These are phyloP conservation scores for Chlorella variabilis DNA, from an alignment of 163 green algal species.

Conservation along the genomic window DNA sequence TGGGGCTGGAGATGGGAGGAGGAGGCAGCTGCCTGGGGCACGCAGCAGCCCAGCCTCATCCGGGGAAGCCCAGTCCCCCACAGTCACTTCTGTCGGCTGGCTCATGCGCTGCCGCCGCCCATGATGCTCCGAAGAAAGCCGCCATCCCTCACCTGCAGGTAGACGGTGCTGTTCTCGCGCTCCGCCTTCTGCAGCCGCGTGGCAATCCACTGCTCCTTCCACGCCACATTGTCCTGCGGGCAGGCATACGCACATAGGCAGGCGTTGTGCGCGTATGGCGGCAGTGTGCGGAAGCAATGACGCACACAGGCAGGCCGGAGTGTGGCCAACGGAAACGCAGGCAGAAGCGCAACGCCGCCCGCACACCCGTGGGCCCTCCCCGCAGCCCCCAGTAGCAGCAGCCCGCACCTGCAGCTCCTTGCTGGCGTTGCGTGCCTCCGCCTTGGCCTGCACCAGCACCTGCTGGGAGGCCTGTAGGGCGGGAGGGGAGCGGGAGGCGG, in stretches of 20 bases:
- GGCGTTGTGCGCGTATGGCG: no score
- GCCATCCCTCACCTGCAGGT: conserved; percentile 68
- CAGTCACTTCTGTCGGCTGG: neutral
- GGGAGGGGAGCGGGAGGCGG: no score
- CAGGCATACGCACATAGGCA: neutral
- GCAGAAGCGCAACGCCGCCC: no score
- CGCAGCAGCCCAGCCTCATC: no score
- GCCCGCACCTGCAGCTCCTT: conserved; percentile 85
- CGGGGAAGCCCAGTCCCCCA: no score
- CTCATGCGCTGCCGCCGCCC: neutral
- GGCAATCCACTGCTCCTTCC: conserved; percentile 55
- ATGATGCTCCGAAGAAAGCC: no score
- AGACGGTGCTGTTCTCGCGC: conserved; percentile 92
- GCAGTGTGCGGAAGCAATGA: neutral
- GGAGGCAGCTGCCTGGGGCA: no score
- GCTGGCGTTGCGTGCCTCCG: conserved; percentile 62
- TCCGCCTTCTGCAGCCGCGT: conserved; percentile 61
- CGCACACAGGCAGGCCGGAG: no score
- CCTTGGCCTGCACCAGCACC: conserved; percentile 35
- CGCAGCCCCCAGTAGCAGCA: no score
- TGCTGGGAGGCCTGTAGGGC: conserved; percentile 8
- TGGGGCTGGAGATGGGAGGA: neutral
- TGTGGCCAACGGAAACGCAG: no score
- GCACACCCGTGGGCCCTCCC: no score
- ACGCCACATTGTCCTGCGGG: conserved; percentile 58